Conservation (phyloP, 495 filamentous ascomycete genomes). For the Neurospora sp. region DNA sequence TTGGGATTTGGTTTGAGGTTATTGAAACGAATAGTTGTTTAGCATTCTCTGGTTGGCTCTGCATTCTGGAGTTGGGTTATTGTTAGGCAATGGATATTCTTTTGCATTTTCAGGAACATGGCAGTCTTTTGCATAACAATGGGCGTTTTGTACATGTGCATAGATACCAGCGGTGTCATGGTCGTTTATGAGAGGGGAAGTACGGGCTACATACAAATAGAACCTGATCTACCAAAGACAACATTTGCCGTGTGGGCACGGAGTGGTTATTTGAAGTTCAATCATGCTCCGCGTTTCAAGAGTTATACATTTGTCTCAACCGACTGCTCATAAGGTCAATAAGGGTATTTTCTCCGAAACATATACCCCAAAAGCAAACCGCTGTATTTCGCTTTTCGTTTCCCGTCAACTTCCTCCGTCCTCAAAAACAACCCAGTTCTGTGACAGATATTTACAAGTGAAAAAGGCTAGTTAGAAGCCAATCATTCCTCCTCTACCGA, state of each 20-base stretch:
- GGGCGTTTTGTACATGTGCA: neutral
- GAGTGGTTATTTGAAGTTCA: neutral
- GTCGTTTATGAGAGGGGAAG: neutral
- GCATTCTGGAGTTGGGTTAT: neutral
- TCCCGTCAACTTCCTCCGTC: neutral
- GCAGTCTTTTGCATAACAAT: neutral
- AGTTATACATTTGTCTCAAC: neutral
- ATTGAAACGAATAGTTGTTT: neutral
- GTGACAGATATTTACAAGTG: neutral
- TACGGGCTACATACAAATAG: neutral
- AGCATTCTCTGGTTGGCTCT: neutral
- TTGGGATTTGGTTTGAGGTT: neutral
- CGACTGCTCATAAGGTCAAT: neutral
- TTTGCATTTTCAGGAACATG: neutral
- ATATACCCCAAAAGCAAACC: neutral
- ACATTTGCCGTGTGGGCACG: neutral
- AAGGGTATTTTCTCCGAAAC: neutral
- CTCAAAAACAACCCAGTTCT: neutral
- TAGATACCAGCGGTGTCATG: neutral
- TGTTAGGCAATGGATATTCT: neutral
- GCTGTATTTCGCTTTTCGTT: neutral
- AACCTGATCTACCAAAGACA: neutral
- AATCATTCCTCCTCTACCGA: neutral
- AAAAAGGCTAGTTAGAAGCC: neutral
- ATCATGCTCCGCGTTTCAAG: neutral